These are phyloP conservation scores for Cucurbita ficifolia DNA, from an alignment of 306 rosid genomes.

Conservation along the genomic window DNA sequence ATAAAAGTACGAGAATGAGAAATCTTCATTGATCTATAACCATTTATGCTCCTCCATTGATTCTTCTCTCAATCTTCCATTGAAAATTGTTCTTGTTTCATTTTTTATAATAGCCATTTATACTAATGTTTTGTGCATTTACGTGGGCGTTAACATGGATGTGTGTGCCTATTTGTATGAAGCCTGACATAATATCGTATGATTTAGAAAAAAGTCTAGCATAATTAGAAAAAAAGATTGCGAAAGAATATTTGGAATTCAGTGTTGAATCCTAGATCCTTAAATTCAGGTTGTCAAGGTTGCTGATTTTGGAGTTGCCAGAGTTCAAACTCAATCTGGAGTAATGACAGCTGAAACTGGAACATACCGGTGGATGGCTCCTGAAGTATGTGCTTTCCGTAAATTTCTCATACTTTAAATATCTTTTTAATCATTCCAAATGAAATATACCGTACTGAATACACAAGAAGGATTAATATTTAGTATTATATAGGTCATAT, in stretches of 20 bases:
- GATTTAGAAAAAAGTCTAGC: background rate
- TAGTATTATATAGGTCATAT: background rate
- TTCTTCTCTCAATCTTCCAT: background rate
- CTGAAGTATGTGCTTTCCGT: slow-evolving; percentile 48
- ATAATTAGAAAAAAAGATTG: background rate
- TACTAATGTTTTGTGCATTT: background rate
- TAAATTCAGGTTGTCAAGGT: slow-evolving; percentile 80
- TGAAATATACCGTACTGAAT: background rate
- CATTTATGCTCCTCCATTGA: background rate
- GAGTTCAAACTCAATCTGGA: slow-evolving; percentile 90
- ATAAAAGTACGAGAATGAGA: slow-evolving; percentile 8
- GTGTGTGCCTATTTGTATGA: background rate
- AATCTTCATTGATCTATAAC: background rate
- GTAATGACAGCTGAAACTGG: slow-evolving; percentile 99
- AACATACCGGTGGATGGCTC: slow-evolving; percentile 99
- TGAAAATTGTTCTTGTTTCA: background rate
- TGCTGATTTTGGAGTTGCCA: slow-evolving; percentile 99
- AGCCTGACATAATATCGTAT: background rate
- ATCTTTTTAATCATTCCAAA: background rate
- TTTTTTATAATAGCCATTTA: background rate
- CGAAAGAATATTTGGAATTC: slow-evolving; percentile 3
- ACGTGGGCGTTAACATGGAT: slow-evolving; percentile 3
- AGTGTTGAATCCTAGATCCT: background rate
- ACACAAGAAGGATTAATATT: background rate
- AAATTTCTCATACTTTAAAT: background rate